Conservation (phyloP, 352 stramenopile species). For the Phytophthora vignae region DNA sequence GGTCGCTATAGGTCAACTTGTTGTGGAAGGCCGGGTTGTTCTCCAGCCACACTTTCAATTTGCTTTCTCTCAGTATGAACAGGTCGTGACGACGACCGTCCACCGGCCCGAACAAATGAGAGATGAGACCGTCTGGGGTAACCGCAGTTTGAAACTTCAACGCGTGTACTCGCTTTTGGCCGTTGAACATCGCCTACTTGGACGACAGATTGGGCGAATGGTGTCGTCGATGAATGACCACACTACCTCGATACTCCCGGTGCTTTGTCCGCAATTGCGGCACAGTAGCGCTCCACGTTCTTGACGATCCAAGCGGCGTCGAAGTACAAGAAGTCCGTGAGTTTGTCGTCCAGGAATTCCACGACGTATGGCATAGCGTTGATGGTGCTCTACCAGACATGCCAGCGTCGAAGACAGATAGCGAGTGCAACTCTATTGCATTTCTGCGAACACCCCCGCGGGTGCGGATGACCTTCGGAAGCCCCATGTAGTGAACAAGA, state of each 20-base stretch:
- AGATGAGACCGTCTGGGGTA: constrained; percentile 11
- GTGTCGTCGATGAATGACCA: constrained; percentile 22
- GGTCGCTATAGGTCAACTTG: constrained; percentile 14
- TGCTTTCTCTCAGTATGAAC: constrained; percentile 21
- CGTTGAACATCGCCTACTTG: constrained; percentile 17
- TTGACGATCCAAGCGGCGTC: constrained; percentile 1
- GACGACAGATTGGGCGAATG: constrained; percentile 18
- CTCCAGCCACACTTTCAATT: not conserved
- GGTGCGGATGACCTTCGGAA: not conserved
- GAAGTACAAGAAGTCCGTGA: constrained; percentile 11
- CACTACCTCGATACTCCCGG: not conserved
- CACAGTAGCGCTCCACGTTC: constrained; percentile 17
- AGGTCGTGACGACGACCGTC: constrained; percentile 12
- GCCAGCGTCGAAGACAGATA: not conserved
- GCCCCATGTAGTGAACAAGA: not conserved
- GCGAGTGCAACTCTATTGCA: not conserved
- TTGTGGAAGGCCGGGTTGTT: constrained; percentile 11
- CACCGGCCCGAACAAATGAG: constrained; percentile 4
- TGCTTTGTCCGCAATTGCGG: constrained; percentile 4
- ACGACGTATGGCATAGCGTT: constrained; percentile 18
- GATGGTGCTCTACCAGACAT: not conserved
- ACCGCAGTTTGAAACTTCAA: constrained; percentile 16
- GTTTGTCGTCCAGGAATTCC: not conserved
- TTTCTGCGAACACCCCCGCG: not conserved
- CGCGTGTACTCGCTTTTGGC: constrained; percentile 14